phyloP scores from a whole-genome alignment of 176 grass and related monocot genomes.

The Phoenix dactylifera region DNA sequence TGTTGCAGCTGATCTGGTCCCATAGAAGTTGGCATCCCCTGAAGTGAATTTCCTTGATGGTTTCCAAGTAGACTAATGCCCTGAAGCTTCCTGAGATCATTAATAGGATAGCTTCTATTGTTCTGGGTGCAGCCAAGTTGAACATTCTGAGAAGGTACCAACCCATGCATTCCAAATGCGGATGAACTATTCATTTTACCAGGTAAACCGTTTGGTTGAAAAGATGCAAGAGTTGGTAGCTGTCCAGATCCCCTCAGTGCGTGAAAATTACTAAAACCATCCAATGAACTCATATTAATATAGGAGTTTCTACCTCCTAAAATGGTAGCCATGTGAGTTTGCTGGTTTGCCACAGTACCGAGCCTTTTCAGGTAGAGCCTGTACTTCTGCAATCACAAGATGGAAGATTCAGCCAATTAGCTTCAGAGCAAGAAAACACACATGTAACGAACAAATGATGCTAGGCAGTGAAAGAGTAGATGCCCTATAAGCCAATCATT shows the following conservation, averaged over 20 bases:
- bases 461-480: no score
- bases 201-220: slow-evolving; percentile 36
- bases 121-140: slow-evolving; percentile 26
- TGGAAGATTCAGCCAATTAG: not conserved
- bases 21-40: slow-evolving; percentile 9
- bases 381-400: slow-evolving; percentile 57
- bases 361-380: slow-evolving; percentile 36
- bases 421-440: slow-evolving; percentile 4
- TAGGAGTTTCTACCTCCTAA: slow-evolving; percentile 41
- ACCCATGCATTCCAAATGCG: slow-evolving; percentile 36
- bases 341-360: slow-evolving; percentile 22
- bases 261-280: slow-evolving; percentile 63
- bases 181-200: slow-evolving; percentile 50
- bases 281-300: slow-evolving; percentile 33
- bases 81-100: slow-evolving; percentile 7
- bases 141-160: slow-evolving; percentile 36
- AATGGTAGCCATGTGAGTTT: slow-evolving; percentile 14
- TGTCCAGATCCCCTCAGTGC: slow-evolving; percentile 46
- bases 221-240: slow-evolving; percentile 20
- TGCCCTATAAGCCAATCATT: no score
- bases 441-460: not conserved
- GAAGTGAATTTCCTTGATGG: slow-evolving; percentile 5
- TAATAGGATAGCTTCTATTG: slow-evolving; percentile 23
- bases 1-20: not conserved
- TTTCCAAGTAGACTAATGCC: slow-evolving; percentile 9